Conservation (phyloP, 768 basidiomycete genomes). For the Cyclocybe cylindracea region DNA sequence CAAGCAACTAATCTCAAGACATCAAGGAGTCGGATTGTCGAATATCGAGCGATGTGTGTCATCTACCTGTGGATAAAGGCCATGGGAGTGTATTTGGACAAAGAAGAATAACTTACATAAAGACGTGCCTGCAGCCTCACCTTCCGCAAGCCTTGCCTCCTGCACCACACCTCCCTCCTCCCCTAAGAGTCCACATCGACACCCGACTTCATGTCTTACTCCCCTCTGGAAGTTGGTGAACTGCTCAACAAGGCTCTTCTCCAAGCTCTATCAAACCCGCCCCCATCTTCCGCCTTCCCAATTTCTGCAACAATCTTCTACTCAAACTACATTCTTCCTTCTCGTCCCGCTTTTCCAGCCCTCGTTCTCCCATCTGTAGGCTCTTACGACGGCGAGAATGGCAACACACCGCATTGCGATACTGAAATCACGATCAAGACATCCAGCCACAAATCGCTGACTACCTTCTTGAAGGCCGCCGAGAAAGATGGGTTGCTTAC, state of each 20-base stretch:
- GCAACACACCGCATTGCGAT: slow-evolving; percentile 29
- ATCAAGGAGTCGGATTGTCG: too few relatives aligned
- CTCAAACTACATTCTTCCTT: slow-evolving; percentile 74
- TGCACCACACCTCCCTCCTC: neutral
- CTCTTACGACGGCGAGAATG: slow-evolving; percentile 5
- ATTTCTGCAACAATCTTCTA: slow-evolving; percentile 78
- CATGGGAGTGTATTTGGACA: too few relatives aligned
- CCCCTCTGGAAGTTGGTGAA: slow-evolving; percentile 49
- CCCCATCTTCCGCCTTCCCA: slow-evolving; percentile 63
- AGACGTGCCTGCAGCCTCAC: too few relatives aligned
- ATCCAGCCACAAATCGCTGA: slow-evolving; percentile 79
- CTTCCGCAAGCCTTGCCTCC: too few relatives aligned
- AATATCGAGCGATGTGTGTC: too few relatives aligned
- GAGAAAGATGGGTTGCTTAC: slow-evolving; percentile 77
- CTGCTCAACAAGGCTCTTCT: slow-evolving; percentile 64
- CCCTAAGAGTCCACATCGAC: slow-evolving; percentile 4
- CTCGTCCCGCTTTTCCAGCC: slow-evolving; percentile 69
- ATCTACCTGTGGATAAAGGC: too few relatives aligned
- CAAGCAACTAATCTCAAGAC: too few relatives aligned
- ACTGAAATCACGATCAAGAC: slow-evolving; percentile 72
- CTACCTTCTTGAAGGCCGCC: slow-evolving; percentile 78
- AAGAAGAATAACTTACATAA: too few relatives aligned
- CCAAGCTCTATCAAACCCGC: slow-evolving; percentile 56
- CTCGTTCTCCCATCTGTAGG: slow-evolving; percentile 31
- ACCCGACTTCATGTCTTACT: slow-evolving; percentile 22